Percentiles rank a stretch among this genome's conserved stretches.
Evolutionary conservation across 2,329 filamentous ascomycete species (phyloP).

Genomic region (Pyrenophora seminiperda): DNA sequence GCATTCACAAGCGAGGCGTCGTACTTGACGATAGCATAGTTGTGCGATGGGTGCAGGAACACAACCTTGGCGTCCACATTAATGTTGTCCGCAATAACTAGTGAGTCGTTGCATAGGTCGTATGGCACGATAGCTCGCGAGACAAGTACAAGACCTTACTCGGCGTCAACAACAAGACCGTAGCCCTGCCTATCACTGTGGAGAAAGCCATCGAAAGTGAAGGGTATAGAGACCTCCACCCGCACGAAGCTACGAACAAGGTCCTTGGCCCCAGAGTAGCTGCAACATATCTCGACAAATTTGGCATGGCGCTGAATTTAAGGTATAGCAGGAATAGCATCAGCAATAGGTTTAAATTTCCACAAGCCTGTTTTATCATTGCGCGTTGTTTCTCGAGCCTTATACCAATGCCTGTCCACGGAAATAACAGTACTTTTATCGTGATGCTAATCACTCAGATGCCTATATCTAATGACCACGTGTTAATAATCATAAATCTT

Average conservation of each 20-base stretch:
- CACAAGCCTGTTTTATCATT: conserved; percentile 90
- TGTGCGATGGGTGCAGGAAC: conserved; percentile 95
- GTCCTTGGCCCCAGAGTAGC: conserved; percentile 85
- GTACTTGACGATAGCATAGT: conserved; percentile 95
- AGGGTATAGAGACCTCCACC: conserved; percentile 87
- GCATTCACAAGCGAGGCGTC: conserved; percentile 92
- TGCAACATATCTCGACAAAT: conserved; percentile 89
- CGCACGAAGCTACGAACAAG: conserved; percentile 94
- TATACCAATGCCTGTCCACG: conserved; percentile 94
- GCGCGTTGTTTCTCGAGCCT: conserved; percentile 89
- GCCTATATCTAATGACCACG: conserved; percentile 93
- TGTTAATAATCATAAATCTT: conserved; percentile 78
- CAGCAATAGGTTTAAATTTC: conserved; percentile 88
- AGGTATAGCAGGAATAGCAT: conserved; percentile 75
- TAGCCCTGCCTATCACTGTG: conserved; percentile 93
- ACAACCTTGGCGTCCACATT: conserved; percentile 92
- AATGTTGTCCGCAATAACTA: conserved; percentile 96
- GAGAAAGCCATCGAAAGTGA: conserved; percentile 98
- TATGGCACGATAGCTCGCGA: conserved; percentile 94
- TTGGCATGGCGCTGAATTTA: conserved; percentile 78
- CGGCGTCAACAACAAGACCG: conserved; percentile 95
- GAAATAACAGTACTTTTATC: conserved; percentile 91
- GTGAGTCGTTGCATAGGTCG: conserved; percentile 92
- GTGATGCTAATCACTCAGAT: conserved; percentile 92
- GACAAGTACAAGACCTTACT: conserved; percentile 92